Base-by-base conservation (phyloP, 2,329 filamentous ascomycete genomes). In the Arthrobotrys conoides region DNA sequence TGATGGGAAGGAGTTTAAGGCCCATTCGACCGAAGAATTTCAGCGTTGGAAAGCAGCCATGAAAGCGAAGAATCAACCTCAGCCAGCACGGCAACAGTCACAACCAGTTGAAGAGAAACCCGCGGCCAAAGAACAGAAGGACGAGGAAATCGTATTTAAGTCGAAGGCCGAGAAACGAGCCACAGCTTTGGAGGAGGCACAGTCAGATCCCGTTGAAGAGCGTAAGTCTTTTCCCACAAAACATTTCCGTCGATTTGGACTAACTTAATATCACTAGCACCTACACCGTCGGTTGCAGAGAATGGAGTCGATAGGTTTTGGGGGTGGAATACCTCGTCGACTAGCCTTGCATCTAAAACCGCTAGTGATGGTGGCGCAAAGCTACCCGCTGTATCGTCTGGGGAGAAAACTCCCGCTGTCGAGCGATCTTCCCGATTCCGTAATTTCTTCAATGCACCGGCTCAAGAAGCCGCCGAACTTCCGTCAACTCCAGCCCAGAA, bases 1-100 rank as follows among this genome's bases (percentile, higher is more conserved):
- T 30, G 82, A 84, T 49, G 82, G 84, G 36, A 84, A 84, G 68
- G 85, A 86, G 71, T 85, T 80, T 57, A 80, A 80, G 71, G 83
- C 83, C 41, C 85, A 86, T 72, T 88, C 87, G 18, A 86, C 87
- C 80, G 87, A 88, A 76, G 87, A 88, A 68, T 88, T 89, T 80
- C 86, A 89, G 82, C 85, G 86, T 71, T 89, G 87, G 87, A 88
- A 88, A 82, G 86, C 87, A 71, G 85, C 84, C 77, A 88, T 87
- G 87, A 87, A 85, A 78, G 86, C 85, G 10, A 84, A 84, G 38
- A 79, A 76, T 46, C 76, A 63, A 59, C 80, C 71, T 61, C 55
- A 53, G 49, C 27, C 68, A 18, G 70, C 80, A 24, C 79, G 76
- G 20, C 78, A 80, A 38, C 66, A 46, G 10, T 4, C 51, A 4